These are phyloP conservation scores for Apophysomyces sp. DNA, from an alignment of 371 early-diverging fungal genomes.

Conservation along the genomic window DNA sequence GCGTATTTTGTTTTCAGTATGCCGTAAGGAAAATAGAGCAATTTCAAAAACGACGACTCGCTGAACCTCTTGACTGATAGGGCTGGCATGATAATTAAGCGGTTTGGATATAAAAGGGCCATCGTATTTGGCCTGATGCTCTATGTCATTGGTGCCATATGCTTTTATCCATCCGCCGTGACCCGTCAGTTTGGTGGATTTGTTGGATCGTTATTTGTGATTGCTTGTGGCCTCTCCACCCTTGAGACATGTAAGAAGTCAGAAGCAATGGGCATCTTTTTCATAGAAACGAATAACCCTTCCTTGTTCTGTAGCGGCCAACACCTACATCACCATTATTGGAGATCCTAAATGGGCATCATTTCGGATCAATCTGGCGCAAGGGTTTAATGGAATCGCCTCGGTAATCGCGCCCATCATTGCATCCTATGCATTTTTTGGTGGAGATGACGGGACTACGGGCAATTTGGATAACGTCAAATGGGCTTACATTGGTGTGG, in stretches of 20 bases:
- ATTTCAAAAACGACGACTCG: background rate
- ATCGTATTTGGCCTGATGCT: conserved; percentile 43
- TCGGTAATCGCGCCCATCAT: conserved; percentile 45
- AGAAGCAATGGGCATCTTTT: conserved; percentile 4
- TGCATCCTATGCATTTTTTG: conserved; percentile 50
- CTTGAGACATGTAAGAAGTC: conserved; percentile 42
- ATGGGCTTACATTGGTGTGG: conserved; percentile 49
- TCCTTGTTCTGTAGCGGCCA: conserved; percentile 25
- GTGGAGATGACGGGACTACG: conserved; percentile 19
- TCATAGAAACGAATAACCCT: background rate
- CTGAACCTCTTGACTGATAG: conserved; percentile 5
- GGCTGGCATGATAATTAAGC: conserved; percentile 38
- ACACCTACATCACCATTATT: conserved; percentile 43
- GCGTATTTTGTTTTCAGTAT: conserved; percentile 48
- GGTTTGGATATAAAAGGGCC: conserved; percentile 45
- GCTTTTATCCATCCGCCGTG: conserved; percentile 46
- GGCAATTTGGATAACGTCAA: conserved; percentile 37
- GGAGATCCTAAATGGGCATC: conserved; percentile 36
- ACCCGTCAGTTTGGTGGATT: conserved; percentile 41
- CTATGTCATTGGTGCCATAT: conserved; percentile 45
- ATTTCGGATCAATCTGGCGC: conserved; percentile 43
- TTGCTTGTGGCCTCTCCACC: conserved; percentile 48
- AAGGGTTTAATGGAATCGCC: conserved; percentile 49
- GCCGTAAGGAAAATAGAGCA: conserved; percentile 29
- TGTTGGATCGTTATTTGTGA: conserved; percentile 44